Percentiles rank a stretch among this genome's conserved stretches.
Evolutionary conservation across 257 asterid species (phyloP).

Genomic region (Ilex asprella): DNA sequence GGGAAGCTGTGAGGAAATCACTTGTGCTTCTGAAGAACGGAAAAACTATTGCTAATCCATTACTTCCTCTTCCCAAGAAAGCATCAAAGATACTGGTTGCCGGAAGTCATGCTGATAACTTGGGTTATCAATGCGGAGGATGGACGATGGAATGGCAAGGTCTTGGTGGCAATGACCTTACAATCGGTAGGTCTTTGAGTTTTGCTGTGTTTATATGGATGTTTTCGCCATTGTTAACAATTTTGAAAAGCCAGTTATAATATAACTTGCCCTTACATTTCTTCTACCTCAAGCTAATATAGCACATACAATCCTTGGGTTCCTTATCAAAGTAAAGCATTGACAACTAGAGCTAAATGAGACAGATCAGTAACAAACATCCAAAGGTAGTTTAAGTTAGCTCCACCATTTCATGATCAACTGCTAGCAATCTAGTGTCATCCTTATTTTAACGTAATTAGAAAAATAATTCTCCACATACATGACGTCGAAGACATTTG

Average conservation of each 20-base stretch:
- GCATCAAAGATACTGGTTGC: constrained; percentile 60
- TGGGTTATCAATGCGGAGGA: constrained; percentile 91
- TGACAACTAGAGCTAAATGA: not conserved
- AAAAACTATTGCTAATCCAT: constrained; percentile 24
- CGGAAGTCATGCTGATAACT: constrained; percentile 75
- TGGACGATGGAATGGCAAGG: constrained; percentile 98
- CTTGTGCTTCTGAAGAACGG: constrained; percentile 84
- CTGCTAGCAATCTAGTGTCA: too few relatives aligned
- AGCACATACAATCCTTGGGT: too few relatives aligned
- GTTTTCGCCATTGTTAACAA: too few relatives aligned
- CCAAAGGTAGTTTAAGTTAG: too few relatives aligned
- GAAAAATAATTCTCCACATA: too few relatives aligned
- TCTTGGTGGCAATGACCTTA: constrained; percentile 54
- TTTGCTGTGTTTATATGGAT: too few relatives aligned
- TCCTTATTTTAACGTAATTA: too few relatives aligned
- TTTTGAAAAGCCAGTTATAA: too few relatives aligned
- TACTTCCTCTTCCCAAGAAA: constrained; percentile 84
- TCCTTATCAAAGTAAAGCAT: not conserved
- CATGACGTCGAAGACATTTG: too few relatives aligned
- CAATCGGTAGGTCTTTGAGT: constrained; percentile 40
- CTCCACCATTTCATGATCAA: too few relatives aligned
- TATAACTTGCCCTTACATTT: too few relatives aligned
- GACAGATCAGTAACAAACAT: not conserved
- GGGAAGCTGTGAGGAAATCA: constrained; percentile 86
- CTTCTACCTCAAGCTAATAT: too few relatives aligned